Evolutionary conservation across 495 filamentous ascomycete genomes (phyloP), one percentile per base, ranked within the genome.

Genomic region (Penicillium maclennaniae): DNA sequence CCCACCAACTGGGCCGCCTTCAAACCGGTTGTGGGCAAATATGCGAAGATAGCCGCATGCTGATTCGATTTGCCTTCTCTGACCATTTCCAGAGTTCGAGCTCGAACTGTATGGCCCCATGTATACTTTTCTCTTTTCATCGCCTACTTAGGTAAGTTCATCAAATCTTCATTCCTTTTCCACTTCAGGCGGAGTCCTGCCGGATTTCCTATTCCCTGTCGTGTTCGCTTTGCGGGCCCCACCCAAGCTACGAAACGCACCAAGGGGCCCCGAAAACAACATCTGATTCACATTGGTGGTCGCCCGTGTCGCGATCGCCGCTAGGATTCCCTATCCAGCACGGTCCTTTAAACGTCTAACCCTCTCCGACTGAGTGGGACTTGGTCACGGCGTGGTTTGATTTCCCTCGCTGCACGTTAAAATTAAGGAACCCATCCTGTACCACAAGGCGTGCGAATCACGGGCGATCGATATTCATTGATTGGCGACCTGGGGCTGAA

Each of bases 321-420:
- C 68, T 65, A 73, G 68, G 65, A 69, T 70, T 67, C 64, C 60
- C 65, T 42, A 31, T 53, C 57, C 49, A 34, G 8, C 31, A 34
- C 31, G 31, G 31, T 34, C 31, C 14, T 14, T 34, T 34, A 34
- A 37, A 43, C 41, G 28, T 51, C 31, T 34, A 34, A 34, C 31
- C 10, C 10, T 34, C 31, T 34, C 31, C 31, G 31, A 34, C 8
- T 34, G 31, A 34, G 31, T 34, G 31, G 31, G 31, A 14, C 17
- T 19, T 19, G n/a, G 4, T 9, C 38, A 19, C 37, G 37, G 14
- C 37, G 38, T 16, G n/a, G 9, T 17, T n/a, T 40, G 19, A 7
- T 4, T 12, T 16, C 38, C 17, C 19, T 25, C 7, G 21, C 54
- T 48, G 55, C 48, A 59, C 51, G 59, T 54, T 62, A 55, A 62